phyloP scores from a whole-genome alignment of 2,329 filamentous ascomycete genomes.

The Sarocladiaceae sp. region DNA sequence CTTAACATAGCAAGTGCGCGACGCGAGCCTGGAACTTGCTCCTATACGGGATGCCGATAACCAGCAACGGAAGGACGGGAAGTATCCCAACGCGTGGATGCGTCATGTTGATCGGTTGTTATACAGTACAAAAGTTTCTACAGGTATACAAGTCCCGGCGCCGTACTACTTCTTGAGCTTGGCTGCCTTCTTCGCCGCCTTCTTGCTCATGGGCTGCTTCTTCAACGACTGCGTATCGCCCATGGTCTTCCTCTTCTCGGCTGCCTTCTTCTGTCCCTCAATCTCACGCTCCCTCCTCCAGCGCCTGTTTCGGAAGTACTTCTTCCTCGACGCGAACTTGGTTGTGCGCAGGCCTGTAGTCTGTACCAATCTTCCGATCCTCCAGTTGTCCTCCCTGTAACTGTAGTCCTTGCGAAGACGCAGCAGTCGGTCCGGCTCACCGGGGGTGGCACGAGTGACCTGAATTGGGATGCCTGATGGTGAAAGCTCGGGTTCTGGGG shows the following conservation, averaged over 20 bases:
- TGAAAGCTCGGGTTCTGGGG: slow-evolving; percentile 33
- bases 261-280: slow-evolving; percentile 34
- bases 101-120: no score
- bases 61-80: no score
- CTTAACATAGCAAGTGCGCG: no score
- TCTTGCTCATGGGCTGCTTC: slow-evolving; percentile 27
- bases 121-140: slow-evolving; percentile 6
- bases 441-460: slow-evolving; percentile 33
- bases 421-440: slow-evolving; percentile 41
- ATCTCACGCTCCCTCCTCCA: slow-evolving; percentile 36
- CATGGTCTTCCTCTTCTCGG: slow-evolving; percentile 24
- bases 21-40: no score
- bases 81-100: no score
- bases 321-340: slow-evolving; percentile 44
- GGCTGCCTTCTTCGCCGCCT: slow-evolving; percentile 27
- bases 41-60: no score
- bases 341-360: slow-evolving; percentile 45
- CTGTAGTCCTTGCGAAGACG: slow-evolving; percentile 47
- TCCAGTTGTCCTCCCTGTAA: slow-evolving; percentile 55
- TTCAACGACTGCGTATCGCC: slow-evolving; percentile 23
- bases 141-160: not conserved
- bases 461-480: slow-evolving; percentile 45
- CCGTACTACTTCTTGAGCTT: slow-evolving; percentile 31
- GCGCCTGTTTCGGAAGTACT: slow-evolving; percentile 37
- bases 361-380: slow-evolving; percentile 47